phyloP scores from a whole-genome alignment of 2,329 filamentous ascomycete species.

The Penicillium freii region DNA sequence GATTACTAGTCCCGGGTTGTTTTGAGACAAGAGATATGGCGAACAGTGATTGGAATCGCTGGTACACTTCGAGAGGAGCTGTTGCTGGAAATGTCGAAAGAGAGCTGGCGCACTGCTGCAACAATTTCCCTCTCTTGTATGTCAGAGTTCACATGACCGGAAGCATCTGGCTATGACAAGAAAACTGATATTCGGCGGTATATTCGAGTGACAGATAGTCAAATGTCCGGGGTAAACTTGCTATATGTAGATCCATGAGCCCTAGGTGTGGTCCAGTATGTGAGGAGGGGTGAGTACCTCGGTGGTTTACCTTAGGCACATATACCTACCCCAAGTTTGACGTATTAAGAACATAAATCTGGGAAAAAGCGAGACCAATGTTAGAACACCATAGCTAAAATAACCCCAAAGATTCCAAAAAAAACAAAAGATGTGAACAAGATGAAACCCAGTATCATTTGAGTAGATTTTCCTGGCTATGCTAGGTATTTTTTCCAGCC shows the following conservation, averaged over 20 bases:
- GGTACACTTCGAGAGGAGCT: not conserved
- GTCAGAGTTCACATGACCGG: too few species aligned
- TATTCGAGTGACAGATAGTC: not conserved
- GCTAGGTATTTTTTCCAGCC: constrained; percentile 32
- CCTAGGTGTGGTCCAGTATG: not conserved
- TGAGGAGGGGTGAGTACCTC: not conserved
- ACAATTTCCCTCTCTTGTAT: not conserved
- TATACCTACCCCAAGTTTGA: not conserved
- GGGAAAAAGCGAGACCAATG: not conserved
- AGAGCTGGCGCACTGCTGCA: not conserved
- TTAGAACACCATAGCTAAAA: constrained; percentile 1
- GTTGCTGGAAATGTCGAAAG: not conserved
- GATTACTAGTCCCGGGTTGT: not conserved
- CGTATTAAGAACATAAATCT: not conserved
- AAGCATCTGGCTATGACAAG: not conserved
- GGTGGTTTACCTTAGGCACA: not conserved
- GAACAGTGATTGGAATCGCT: not conserved
- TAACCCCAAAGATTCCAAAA: not conserved
- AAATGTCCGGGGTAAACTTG: not conserved
- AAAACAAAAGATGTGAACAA: constrained; percentile 20
- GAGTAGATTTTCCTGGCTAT: constrained; percentile 37
- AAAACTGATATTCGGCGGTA: not conserved
- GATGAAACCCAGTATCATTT: constrained; percentile 32
- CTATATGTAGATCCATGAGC: not conserved
- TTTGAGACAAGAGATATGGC: not conserved